These are phyloP conservation scores for Cylindrotheca closterium DNA, from an alignment of 108 stramenopile genomes.

Conservation along the genomic window DNA sequence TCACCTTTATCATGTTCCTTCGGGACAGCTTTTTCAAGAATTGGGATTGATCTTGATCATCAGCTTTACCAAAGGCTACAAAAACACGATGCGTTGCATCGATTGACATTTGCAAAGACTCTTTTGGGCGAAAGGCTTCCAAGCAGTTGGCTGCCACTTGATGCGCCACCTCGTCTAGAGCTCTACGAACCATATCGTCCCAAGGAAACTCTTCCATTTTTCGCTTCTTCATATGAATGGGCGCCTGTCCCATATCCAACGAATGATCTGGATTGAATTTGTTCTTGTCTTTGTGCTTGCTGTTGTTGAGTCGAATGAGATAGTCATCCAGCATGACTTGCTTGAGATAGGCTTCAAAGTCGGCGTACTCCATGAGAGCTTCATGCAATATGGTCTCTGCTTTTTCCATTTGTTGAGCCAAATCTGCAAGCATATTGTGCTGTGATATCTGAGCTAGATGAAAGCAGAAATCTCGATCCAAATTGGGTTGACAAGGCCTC, in stretches of 20 bases:
- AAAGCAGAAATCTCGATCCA: slow-evolving; percentile 30
- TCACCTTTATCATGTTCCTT: slow-evolving; percentile 17
- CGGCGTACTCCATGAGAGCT: slow-evolving; percentile 14
- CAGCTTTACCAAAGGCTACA: slow-evolving; percentile 7
- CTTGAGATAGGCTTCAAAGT: slow-evolving; percentile 20
- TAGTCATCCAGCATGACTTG: slow-evolving; percentile 14
- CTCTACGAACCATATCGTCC: slow-evolving; percentile 17
- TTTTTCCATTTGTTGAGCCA: slow-evolving; percentile 9
- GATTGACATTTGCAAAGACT: slow-evolving; percentile 18
- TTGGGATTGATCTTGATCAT: slow-evolving; percentile 18
- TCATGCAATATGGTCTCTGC: slow-evolving; percentile 22
- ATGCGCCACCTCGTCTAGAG: slow-evolving; percentile 21
- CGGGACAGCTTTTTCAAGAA: slow-evolving; percentile 23
- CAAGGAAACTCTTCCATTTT: slow-evolving; percentile 25
- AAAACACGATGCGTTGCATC: slow-evolving; percentile 26
- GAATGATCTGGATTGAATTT: no score
- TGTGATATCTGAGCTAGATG: slow-evolving; percentile 26
- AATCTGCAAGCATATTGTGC: slow-evolving; percentile 27
- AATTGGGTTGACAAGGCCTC: slow-evolving; percentile 29
- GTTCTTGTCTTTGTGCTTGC: slow-evolving; percentile 7
- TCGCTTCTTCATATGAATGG: slow-evolving; percentile 10
- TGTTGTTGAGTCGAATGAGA: slow-evolving; percentile 14
- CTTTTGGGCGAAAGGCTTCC: slow-evolving; percentile 15
- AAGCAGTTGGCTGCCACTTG: slow-evolving; percentile 11
- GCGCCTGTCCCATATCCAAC: slow-evolving; percentile 18